Evolutionary conservation across 202 grass and related monocot genomes (phyloP), one percentile per base, ranked within the genome.

Genomic region (Digitaria exilis): DNA sequence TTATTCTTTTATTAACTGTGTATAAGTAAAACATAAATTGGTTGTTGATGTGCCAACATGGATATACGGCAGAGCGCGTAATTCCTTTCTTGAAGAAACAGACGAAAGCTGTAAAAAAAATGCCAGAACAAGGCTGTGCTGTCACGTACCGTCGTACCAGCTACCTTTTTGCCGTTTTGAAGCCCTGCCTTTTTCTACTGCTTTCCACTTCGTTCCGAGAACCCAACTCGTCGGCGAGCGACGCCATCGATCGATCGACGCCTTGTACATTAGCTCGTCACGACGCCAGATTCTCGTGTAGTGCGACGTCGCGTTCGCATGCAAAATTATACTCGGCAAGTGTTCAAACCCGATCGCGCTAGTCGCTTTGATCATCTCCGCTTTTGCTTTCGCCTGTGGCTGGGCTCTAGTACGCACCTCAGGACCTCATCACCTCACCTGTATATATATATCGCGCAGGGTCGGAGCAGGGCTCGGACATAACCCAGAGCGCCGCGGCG

Each of bases 401-500:
- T n/a, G n/a, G n/a, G n/a, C 16, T 42, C 21, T 1, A n/a, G 19
- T 14, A 25, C 37, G 3, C 67, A 4, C 18, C 26, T 32, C 25
- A 43, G 3, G 12, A 15, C 44, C 17, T 9, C 19, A n/a, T 10
- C 26, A 14, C 21, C 46, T 73, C 18, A 62, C 60, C 12, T 18
- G 77, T 30, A 50, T 85, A n/a, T 85, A 82, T 66, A 77, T 85
- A 81, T 55, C 37, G 24, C 12, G 80, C 80, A 86, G 88, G 69
- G 2, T 84, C 88, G 80, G 88, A 87, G 24, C 84, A 70, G 75
- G 75, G 84, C 61, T 84, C 88, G 61, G 88, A 84, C 55, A 58
- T 13, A 66, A 86, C 44, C 15, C 80, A 83, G 74, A 79, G 84
- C 79, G 77, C 51, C 45, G 80, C 75, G 66, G 68, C 86, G n/a